Evolutionary conservation across 176 grass and related monocot species (phyloP).

Genomic region (Triticum turgidum): DNA sequence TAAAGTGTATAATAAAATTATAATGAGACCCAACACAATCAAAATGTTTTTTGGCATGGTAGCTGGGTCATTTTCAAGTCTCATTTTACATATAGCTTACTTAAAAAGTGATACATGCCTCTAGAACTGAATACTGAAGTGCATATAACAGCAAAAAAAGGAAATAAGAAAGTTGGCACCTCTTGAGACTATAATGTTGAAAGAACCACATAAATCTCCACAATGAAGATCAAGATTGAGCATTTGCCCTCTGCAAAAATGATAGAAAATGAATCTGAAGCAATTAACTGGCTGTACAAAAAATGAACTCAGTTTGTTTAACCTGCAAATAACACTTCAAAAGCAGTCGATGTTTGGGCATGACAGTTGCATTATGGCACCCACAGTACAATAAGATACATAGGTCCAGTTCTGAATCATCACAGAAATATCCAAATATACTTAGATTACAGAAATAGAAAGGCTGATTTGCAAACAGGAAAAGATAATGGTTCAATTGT

Average conservation of each 20-base stretch:
- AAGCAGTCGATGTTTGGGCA: background rate
- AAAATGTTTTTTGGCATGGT: background rate
- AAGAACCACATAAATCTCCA: constrained; percentile 35
- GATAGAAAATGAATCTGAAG: constrained; percentile 33
- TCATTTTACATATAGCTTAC: background rate
- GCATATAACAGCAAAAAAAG: background rate
- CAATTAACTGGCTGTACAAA: background rate
- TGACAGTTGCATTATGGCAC: background rate
- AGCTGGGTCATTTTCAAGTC: background rate
- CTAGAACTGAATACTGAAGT: background rate
- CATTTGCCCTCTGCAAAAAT: constrained; percentile 35
- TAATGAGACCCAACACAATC: background rate
- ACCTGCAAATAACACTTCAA: constrained; percentile 4
- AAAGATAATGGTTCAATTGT: constrained; percentile 10
- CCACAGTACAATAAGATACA: constrained; percentile 16
- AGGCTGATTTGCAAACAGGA: constrained; percentile 2
- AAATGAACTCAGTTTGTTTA: background rate
- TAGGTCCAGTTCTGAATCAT: constrained; percentile 21
- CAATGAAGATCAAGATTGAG: constrained; percentile 31
- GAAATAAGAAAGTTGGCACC: constrained; percentile 29
- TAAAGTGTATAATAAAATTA: background rate
- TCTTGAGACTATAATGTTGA: constrained; percentile 11
- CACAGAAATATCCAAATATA: background rate
- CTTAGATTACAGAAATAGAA: constrained; percentile 13
- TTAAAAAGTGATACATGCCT: background rate